Base-by-base conservation (phyloP, 257 asterid genomes). In the Sherardia arvensis region DNA sequence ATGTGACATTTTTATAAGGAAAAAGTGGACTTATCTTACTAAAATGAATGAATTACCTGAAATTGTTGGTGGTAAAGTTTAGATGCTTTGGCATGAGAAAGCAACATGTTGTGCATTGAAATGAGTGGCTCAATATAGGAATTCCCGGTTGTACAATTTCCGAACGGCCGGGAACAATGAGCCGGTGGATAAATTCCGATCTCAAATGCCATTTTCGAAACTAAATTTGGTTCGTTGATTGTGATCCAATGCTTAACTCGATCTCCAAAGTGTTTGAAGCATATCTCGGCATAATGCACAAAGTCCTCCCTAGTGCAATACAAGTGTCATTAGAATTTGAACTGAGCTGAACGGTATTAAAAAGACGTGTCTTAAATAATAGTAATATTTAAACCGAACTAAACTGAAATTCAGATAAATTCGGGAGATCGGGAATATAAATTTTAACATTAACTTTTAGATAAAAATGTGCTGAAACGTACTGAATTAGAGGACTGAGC, bases 191-290 rank as follows among this genome's bases (percentile, higher is more conserved):
- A 85, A 1, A 1, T 5, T 7, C 84, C 91, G 40, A 65, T 68
- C 62, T 76, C 82, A 9, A 83, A 92, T 0, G 74, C 81, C 74
- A 78, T 30, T 69, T 79, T 83, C 1, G 87, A 43, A 10, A 66
- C 71, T 20, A 86, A 51, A 82, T 82, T 81, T 53, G 89, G 86
- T 67, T 90, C 96, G 6, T 90, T 90, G 59, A 90, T 70, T 5
- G 93, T 80, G 38, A 69, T 59, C 97, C 97, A 90, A 53, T 90
- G 66, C 78, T 77, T 87, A 49, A 87, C 94, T 20, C 92, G 83
- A 62, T 90, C 93, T 20, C 78, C 92, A 58, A 83, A 90, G 18
- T 67, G 59, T 55, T 73, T 48, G 75, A 90, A 90, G 70, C 96
- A 90, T 61, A 62, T 76, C 71, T 82, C 77, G 29, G 97, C 88